Base-by-base conservation (phyloP, 768 basidiomycete species). In the Russula lepida region DNA sequence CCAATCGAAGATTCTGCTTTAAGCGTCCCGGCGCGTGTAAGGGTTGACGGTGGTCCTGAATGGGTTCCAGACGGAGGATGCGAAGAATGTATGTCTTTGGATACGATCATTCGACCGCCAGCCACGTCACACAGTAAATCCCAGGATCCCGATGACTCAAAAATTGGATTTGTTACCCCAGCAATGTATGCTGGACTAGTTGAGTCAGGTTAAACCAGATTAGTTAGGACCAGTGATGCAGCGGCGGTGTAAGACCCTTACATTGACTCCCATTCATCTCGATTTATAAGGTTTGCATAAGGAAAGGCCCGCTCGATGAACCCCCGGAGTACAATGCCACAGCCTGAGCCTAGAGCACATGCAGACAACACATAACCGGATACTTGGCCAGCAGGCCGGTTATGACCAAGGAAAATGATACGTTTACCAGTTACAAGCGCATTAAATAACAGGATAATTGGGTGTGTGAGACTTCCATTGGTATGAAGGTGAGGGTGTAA, bases 131-230 rank as follows among this genome's bases (percentile, higher is more conserved):
- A 89, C 43, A 98, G 77, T 8, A 99, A 76, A 72, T 99, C 97
- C 97, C 97, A 99, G 13, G 83, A 80, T 0, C 86, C 84, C 0
- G 88, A 82, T 1, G 87, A 78, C 68, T 95, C 92, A 73, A 98
- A 98, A 49, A 98, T 93, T 2, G 95, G 97, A 68, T 99, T 99
- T 1, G 92, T 95, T 3, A 98, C 95, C 1, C 97, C 97, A 11
- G 95, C 97, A 55, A 99, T 94, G 70, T 87, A 99, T 13, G 92
- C 95, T 4, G 89, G 86, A 41, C 92, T 93, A 21, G 46, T 27
- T 68, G 56, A 37, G n/a, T 48, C 44, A 28, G 52, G 19, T 15
- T 21, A 50, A 28, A 8, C 25, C 15, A 27, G 21, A 55, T 58
- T 19, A 58, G 56, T 49, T 27, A 23, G 35, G 44, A 15, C 23